Conservation (phyloP, 108 stramenopile species). For the Craspedostauros australis region DNA sequence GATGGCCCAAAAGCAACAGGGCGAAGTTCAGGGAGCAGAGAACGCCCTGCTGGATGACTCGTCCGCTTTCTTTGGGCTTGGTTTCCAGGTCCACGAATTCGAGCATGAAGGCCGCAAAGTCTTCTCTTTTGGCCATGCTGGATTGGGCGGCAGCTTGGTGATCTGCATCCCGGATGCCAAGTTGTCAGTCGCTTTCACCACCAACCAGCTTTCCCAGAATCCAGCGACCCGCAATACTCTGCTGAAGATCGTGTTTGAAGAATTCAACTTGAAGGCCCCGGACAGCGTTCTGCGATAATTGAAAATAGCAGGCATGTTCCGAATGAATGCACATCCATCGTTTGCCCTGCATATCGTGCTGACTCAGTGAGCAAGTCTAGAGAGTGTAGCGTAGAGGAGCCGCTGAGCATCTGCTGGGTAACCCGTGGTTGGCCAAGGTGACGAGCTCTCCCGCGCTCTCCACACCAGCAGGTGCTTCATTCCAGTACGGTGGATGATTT, state of each 20-base stretch:
- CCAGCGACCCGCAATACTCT: constrained; percentile 1
- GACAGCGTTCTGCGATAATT: too few relatives aligned
- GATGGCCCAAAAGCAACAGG: neutral
- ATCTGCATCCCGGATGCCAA: constrained; percentile 5
- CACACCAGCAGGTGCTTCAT: too few relatives aligned
- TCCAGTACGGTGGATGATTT: too few relatives aligned
- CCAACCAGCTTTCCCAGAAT: constrained; percentile 1
- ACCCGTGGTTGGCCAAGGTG: too few relatives aligned
- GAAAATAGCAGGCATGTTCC: too few relatives aligned
- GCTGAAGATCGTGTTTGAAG: constrained; percentile 7
- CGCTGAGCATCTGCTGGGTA: too few relatives aligned
- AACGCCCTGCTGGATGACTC: constrained; percentile 12
- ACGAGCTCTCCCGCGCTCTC: too few relatives aligned
- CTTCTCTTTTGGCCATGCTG: constrained; percentile 13
- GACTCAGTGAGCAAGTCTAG: too few relatives aligned
- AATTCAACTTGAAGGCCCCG: constrained; percentile 5
- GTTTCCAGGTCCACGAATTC: constrained; percentile 14
- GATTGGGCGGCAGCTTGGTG: constrained; percentile 6
- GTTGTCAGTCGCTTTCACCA: neutral
- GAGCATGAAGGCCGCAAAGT: neutral
- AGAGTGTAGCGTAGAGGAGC: too few relatives aligned
- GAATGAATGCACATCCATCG: too few relatives aligned
- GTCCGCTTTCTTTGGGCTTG: constrained; percentile 6
- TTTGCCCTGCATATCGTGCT: too few relatives aligned
- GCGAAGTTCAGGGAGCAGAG: neutral